A percentile compares a stretch with the other conserved stretches of the same genome.
These are phyloP conservation scores for Epichloe hybrida DNA, from an alignment of 2,329 filamentous ascomycete species.

Conservation along the genomic window DNA sequence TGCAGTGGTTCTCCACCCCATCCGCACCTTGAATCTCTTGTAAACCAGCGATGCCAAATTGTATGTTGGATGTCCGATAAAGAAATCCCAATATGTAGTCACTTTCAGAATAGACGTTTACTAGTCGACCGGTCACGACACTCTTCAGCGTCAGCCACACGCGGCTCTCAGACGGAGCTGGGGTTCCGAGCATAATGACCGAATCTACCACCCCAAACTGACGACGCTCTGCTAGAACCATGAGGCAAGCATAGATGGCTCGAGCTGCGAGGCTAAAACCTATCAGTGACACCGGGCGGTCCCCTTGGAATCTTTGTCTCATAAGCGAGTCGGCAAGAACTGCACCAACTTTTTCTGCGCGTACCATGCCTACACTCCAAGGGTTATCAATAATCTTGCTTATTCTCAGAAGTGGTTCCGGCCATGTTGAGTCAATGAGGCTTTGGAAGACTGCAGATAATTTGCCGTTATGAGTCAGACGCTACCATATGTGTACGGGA, in stretches of 20 bases:
- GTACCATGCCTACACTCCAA: constrained; percentile 62
- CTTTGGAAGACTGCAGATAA: constrained; percentile 35
- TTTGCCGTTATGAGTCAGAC: background rate
- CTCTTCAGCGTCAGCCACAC: constrained; percentile 69
- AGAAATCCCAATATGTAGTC: constrained; percentile 84
- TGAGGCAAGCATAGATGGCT: constrained; percentile 73
- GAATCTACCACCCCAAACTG: constrained; percentile 81
- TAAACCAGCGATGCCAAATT: constrained; percentile 74
- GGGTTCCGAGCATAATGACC: constrained; percentile 71
- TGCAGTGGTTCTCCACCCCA: constrained; percentile 54
- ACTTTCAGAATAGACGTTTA: constrained; percentile 80
- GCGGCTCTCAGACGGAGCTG: constrained; percentile 55
- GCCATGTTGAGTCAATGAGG: constrained; percentile 48
- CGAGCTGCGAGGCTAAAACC: constrained; percentile 75
- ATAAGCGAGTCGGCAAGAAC: constrained; percentile 71
- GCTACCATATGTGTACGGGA: background rate
- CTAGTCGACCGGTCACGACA: constrained; percentile 68
- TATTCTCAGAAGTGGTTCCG: constrained; percentile 48
- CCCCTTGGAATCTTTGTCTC: constrained; percentile 63
- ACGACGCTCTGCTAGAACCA: constrained; percentile 62
- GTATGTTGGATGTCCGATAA: constrained; percentile 68
- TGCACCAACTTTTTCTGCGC: constrained; percentile 58
- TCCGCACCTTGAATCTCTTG: constrained; percentile 57
- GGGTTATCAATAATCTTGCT: constrained; percentile 70
- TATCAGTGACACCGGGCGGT: constrained; percentile 65